Conservation (phyloP, 495 filamentous ascomycete species). For the Penicillium turbatum region DNA sequence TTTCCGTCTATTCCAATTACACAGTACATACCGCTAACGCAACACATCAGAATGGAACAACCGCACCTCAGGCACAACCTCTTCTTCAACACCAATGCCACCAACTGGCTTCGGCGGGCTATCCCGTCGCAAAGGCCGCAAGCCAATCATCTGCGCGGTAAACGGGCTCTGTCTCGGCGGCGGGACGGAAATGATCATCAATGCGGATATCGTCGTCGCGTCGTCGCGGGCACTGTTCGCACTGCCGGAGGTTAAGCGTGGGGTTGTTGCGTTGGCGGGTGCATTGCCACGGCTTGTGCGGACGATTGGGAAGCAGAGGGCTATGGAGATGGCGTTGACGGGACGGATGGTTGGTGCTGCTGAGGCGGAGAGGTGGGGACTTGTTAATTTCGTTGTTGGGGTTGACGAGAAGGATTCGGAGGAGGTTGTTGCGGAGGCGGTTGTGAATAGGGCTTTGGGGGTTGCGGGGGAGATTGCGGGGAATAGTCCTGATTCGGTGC, state of each 20-base stretch:
- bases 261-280: constrained; percentile 68
- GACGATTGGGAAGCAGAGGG: constrained; percentile 63
- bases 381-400: constrained; percentile 64
- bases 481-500: constrained; percentile 71
- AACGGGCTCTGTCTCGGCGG: constrained; percentile 73
- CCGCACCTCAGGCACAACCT: neutral
- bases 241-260: constrained; percentile 67
- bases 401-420: constrained; percentile 24
- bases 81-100: constrained; percentile 12
- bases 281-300: constrained; percentile 67
- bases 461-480: constrained; percentile 36
- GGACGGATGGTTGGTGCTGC: constrained; percentile 54
- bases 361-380: constrained; percentile 63
- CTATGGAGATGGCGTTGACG: constrained; percentile 70
- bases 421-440: constrained; percentile 21
- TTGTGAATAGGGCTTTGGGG: constrained; percentile 51
- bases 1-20: too few relatives aligned
- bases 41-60: constrained; percentile 42
- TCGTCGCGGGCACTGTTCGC: constrained; percentile 50
- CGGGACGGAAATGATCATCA: constrained; percentile 70
- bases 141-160: constrained; percentile 70
- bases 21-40: neutral
- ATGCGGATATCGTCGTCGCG: constrained; percentile 67
- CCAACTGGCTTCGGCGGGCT: constrained; percentile 38
- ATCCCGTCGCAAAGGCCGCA: constrained; percentile 45